These are phyloP conservation scores for Orobanche coerulescens DNA, from an alignment of 257 asterid genomes.

Conservation along the genomic window DNA sequence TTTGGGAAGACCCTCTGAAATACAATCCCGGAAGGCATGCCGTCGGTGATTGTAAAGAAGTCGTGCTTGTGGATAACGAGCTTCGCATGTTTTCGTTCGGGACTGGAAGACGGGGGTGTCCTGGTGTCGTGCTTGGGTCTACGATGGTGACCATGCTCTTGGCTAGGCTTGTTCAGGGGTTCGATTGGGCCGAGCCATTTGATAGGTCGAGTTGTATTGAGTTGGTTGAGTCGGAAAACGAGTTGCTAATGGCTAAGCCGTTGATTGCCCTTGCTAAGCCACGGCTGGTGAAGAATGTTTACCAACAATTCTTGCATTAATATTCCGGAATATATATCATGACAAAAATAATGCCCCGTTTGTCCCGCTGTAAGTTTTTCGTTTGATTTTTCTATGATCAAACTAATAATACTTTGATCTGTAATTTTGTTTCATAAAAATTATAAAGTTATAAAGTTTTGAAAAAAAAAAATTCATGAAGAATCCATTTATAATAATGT, in stretches of 20 bases:
- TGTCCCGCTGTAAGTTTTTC: no score
- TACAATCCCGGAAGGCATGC: slow-evolving; percentile 15
- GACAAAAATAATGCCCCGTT: no score
- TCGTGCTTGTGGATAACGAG: not conserved
- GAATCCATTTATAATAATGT: no score
- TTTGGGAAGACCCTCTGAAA: slow-evolving; percentile 24
- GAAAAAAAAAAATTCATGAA: no score
- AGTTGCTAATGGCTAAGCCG: not conserved
- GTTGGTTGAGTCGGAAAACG: not conserved
- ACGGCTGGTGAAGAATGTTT: not conserved
- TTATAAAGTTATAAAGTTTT: no score
- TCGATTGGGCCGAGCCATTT: not conserved
- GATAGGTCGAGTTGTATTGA: not conserved
- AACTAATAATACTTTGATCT: no score
- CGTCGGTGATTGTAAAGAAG: not conserved
- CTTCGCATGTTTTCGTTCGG: slow-evolving; percentile 25
- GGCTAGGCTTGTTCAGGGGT: slow-evolving; percentile 21
- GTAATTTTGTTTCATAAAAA: no score
- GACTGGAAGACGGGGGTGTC: slow-evolving; percentile 28
- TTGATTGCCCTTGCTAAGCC: not conserved
- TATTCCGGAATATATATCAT: no score
- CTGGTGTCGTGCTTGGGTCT: not conserved
- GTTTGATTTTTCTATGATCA: no score
- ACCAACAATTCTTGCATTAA: no score
- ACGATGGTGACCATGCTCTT: slow-evolving; percentile 13